Conservation (phyloP, 768 basidiomycete species). For the Mycena pura region DNA sequence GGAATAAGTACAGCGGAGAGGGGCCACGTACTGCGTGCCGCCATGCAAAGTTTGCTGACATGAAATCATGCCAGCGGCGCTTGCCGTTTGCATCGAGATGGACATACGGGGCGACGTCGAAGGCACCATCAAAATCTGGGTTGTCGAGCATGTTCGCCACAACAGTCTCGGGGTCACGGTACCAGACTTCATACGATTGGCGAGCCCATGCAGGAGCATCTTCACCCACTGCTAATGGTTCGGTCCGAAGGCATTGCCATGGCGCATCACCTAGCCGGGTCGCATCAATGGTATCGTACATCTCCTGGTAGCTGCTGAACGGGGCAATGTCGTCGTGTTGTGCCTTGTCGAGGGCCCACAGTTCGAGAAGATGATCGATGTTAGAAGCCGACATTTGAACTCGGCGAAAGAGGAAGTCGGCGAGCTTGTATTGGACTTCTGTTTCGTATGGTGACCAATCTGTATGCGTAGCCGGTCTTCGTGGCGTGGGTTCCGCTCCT, state of each 20-base stretch:
- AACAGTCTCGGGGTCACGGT: conserved; percentile 20
- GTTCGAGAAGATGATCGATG: background rate
- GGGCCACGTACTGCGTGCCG: conserved; percentile 40
- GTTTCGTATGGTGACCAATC: conserved; percentile 30
- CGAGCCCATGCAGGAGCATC: conserved; percentile 7
- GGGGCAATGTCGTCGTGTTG: background rate
- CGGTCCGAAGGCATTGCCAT: background rate
- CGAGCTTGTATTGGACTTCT: conserved; percentile 27
- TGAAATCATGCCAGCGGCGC: conserved; percentile 39
- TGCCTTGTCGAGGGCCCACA: background rate
- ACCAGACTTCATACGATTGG: conserved; percentile 9
- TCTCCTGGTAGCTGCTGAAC: background rate
- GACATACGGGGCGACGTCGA: conserved; percentile 39
- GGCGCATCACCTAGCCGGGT: background rate
- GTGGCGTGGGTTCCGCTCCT: conserved; percentile 2
- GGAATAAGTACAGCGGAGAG: background rate
- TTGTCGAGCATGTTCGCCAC: conserved; percentile 39
- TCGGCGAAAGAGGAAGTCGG: conserved; percentile 28
- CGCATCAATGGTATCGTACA: background rate
- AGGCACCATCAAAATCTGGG: conserved; percentile 39
- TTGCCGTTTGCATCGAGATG: conserved; percentile 32
- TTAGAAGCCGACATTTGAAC: background rate
- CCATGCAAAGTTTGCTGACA: conserved; percentile 50
- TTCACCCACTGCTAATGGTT: background rate
- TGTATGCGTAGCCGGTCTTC: background rate